phyloP scores from a whole-genome alignment of 148 eudicot genomes.

The Camellia japonica region DNA sequence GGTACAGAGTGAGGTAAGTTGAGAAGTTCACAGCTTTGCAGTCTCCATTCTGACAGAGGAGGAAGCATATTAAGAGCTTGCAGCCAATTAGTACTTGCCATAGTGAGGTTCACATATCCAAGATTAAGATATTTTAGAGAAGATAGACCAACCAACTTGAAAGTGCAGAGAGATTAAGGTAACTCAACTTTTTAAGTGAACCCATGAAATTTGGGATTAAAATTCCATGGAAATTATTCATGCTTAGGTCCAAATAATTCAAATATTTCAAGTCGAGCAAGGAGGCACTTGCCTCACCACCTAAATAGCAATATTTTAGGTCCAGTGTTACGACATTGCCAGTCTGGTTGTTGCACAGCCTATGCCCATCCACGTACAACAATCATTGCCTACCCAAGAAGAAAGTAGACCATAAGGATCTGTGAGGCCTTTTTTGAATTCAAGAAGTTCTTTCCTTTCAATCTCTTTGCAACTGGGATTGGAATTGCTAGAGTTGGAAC shows the following conservation, averaged over 20 bases:
- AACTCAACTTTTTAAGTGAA: constrained; percentile 4
- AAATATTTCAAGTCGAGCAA: constrained; percentile 11
- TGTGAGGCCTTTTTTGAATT: constrained; percentile 7
- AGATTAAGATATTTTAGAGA: constrained; percentile 4
- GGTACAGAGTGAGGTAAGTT: no score
- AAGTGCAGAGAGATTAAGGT: constrained; percentile 9
- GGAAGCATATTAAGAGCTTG: background rate
- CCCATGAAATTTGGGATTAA: constrained; percentile 6
- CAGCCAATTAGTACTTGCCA: background rate
- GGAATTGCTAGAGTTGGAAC: background rate
- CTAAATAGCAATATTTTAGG: background rate
- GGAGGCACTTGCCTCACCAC: background rate
- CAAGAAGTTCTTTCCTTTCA: constrained; percentile 8
- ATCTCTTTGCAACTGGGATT: background rate
- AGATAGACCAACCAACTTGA: constrained; percentile 1
- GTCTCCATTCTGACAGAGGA: background rate
- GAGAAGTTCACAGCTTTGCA: no score
- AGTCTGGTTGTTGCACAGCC: background rate
- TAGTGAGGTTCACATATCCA: background rate
- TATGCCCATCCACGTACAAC: constrained; percentile 9
- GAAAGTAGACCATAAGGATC: constrained; percentile 14
- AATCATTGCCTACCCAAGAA: constrained; percentile 9
- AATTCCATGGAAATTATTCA: constrained; percentile 1
- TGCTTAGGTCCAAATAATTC: constrained; percentile 9
- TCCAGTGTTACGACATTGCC: constrained; percentile 11